Evolutionary conservation across 2,329 filamentous ascomycete species (phyloP).

Genomic region (Phialophora expanda): DNA sequence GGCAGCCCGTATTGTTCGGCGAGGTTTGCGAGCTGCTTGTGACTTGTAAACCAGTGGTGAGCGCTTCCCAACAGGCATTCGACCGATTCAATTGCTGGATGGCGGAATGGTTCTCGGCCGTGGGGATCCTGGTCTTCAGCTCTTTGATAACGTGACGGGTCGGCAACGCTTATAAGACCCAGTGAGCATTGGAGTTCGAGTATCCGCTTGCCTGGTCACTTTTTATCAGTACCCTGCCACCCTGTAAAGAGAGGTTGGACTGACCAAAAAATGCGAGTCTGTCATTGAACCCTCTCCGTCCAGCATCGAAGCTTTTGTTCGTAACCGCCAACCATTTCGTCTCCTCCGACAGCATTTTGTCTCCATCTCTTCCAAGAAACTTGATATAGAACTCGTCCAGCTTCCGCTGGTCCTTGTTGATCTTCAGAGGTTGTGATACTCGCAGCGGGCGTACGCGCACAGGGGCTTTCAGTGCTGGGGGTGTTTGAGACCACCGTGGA

Average conservation of each 20-base stretch:
- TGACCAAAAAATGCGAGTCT: slow-evolving; percentile 85
- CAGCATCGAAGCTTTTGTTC: slow-evolving; percentile 98
- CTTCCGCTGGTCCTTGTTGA: slow-evolving; percentile 75
- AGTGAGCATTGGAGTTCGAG: slow-evolving; percentile 69
- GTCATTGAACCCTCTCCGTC: slow-evolving; percentile 91
- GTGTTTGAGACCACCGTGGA: slow-evolving; percentile 75
- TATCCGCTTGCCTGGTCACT: slow-evolving; percentile 63
- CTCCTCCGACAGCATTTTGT: slow-evolving; percentile 80
- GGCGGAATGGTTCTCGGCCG: slow-evolving; percentile 69
- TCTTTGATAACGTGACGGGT: slow-evolving; percentile 46
- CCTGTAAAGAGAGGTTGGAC: slow-evolving; percentile 29
- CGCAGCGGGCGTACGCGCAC: slow-evolving; percentile 51
- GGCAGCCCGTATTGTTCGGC: slow-evolving; percentile 73
- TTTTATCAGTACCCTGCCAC: slow-evolving; percentile 7
- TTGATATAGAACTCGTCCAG: slow-evolving; percentile 79
- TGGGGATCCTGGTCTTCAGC: slow-evolving; percentile 54
- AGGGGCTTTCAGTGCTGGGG: slow-evolving; percentile 70
- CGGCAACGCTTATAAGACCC: slow-evolving; percentile 57
- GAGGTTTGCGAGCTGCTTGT: slow-evolving; percentile 69
- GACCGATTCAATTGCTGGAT: slow-evolving; percentile 73
- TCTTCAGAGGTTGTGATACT: slow-evolving; percentile 55
- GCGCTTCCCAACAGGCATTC: slow-evolving; percentile 70
- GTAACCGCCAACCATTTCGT: slow-evolving; percentile 96
- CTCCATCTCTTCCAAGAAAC: slow-evolving; percentile 74
- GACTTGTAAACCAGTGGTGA: slow-evolving; percentile 66